Conservation (phyloP, 2,329 filamentous ascomycete species). For the Hypoxylon sp. region DNA sequence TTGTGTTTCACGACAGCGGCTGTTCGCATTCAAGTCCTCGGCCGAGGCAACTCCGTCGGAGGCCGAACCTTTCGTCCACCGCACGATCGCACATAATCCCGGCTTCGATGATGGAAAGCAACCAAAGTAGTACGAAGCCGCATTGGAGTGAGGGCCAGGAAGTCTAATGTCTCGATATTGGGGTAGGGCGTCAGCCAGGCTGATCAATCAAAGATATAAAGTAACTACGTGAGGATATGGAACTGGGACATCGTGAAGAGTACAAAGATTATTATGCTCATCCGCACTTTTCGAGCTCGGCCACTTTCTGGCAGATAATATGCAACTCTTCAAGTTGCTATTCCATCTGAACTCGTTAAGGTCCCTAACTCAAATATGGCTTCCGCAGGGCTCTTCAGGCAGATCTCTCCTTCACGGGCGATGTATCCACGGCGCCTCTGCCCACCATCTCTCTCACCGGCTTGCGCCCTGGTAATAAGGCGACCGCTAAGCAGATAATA, state of each 20-base stretch:
- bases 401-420: constrained; percentile 10
- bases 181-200: background rate
- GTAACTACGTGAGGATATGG: background rate
- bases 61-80: too few species aligned
- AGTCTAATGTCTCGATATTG: background rate
- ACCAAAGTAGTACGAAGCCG: background rate
- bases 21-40: background rate
- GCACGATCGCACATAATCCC: background rate
- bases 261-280: background rate
- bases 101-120: background rate
- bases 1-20: background rate
- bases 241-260: background rate
- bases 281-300: background rate
- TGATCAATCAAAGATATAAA: background rate
- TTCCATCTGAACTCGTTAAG: background rate
- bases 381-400: background rate
- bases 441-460: background rate
- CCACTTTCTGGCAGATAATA: background rate
- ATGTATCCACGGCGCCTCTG: constrained; percentile 17
- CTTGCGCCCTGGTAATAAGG: constrained; percentile 9
- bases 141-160: too few species aligned
- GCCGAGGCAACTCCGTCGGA: background rate
- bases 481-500: constrained; percentile 2
- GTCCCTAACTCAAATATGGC: background rate
- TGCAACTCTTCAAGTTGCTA: background rate